These are phyloP conservation scores for Lophiotrema nucula DNA, from an alignment of 495 filamentous ascomycete genomes.

Conservation along the genomic window DNA sequence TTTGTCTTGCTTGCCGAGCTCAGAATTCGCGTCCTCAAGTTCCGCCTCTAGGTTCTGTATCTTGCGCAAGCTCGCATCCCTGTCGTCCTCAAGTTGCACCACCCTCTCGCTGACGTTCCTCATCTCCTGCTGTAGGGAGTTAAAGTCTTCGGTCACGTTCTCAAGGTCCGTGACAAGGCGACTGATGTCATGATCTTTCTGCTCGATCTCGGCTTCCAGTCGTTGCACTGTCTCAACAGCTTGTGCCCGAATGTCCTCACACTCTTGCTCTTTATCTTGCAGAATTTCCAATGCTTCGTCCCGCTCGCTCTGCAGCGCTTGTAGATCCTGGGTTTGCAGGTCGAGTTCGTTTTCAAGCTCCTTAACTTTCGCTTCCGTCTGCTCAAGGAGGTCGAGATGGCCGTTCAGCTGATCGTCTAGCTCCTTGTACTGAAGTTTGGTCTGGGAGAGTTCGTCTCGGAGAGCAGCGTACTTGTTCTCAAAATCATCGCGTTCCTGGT, in stretches of 20 bases:
- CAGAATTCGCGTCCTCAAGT: constrained; percentile 41
- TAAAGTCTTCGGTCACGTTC: constrained; percentile 76
- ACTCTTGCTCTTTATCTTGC: constrained; percentile 75
- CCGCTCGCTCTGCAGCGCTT: constrained; percentile 78
- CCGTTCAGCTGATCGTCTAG: constrained; percentile 44
- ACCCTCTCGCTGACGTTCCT: constrained; percentile 82
- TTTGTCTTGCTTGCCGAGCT: constrained; percentile 59
- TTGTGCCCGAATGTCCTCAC: constrained; percentile 73
- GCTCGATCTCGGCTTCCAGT: constrained; percentile 76
- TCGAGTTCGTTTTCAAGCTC: constrained; percentile 41
- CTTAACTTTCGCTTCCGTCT: constrained; percentile 39
- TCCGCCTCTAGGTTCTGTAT: constrained; percentile 43
- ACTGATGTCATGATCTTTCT: constrained; percentile 69
- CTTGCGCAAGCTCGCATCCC: constrained; percentile 43
- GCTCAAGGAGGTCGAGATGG: constrained; percentile 42
- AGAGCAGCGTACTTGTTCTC: constrained; percentile 79
- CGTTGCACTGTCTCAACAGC: constrained; percentile 79
- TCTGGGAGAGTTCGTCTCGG: constrained; percentile 78
- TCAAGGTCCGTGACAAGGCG: constrained; percentile 66
- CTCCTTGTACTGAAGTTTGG: constrained; percentile 72
- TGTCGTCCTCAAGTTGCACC: constrained; percentile 80
- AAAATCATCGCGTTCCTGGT: constrained; percentile 79
- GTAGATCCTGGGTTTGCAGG: constrained; percentile 59
- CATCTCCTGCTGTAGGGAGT: constrained; percentile 85
- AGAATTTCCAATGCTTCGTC: constrained; percentile 79